Base-by-base conservation (phyloP, 345 rosid genomes). In the Rhodamnia argentea region DNA sequence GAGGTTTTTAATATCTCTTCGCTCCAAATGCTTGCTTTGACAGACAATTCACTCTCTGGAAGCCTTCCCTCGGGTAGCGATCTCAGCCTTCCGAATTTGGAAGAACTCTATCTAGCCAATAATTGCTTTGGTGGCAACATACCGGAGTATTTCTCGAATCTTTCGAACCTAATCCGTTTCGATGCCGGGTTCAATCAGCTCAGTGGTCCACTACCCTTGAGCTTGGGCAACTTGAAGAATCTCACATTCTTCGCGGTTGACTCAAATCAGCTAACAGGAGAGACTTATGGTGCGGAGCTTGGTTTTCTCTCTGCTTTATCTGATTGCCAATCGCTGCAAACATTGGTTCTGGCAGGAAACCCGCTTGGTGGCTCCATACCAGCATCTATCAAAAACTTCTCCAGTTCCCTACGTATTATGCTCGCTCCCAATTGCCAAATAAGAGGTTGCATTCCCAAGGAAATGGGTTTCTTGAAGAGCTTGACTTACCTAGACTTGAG, bases 21-120 rank as follows among this genome's bases (percentile, higher is more conserved):
- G 18, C 82, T 74, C 0, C 82, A 16, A 74, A 2, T 5, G 8
- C 50, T 74, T 74, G 16, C 82, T 20, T 37, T 74, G 50, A 15
- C 16, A 24, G 18, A 37, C 24, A 74, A 74, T 44, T 78, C 83
- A 1, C 52, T 78, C 29, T 78, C 83, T 0, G 24, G 52, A 42
- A 15, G 24, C 83, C 50, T 42, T 22, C 27, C 14, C 15, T 8
- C 14, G 2, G 2, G 62, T 10, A 13, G n/a, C 4, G 53, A 78
- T 1, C 52, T 10, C 0, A 78, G 52, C 24, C 52, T 22, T 78
- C 83, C 83, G 12, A 78, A 78, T 78, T 44, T 78, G 83, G n/a
- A 78, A 50, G 0, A 0, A 0, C 16, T 42, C 14, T 78, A 4
- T 3, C 1, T 42, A 50, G 1, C 2, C 13, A 0, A 44, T 0